Percentiles rank a stretch among this genome's conserved stretches.
Conservation (phyloP, 2,329 filamentous ascomycete genomes). For the Trichoderma aggressivum region DNA sequence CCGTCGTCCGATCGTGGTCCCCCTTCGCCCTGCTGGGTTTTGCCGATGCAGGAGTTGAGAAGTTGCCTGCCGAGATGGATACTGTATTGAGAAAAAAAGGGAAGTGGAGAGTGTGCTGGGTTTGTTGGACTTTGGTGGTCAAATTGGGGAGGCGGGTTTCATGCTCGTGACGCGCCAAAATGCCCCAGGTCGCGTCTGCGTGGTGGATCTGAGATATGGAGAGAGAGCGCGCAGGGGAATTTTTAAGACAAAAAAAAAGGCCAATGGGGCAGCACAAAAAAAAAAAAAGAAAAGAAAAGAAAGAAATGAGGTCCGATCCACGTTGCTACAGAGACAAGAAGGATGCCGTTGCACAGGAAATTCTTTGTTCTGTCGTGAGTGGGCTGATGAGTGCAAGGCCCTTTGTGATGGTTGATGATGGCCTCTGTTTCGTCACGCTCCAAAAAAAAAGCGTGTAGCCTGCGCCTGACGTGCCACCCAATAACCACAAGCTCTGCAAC, state of each 20-base stretch:
- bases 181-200: slow-evolving; percentile 32
- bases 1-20: neutral
- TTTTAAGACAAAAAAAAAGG: neutral
- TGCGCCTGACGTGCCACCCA: neutral
- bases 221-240: slow-evolving; percentile 12
- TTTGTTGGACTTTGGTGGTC: slow-evolving; percentile 20
- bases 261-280: neutral
- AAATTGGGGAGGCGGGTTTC: slow-evolving; percentile 37
- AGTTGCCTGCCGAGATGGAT: neutral
- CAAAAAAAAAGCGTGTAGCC: neutral
- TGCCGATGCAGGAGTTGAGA: slow-evolving; percentile 4
- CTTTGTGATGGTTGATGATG: neutral
- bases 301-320: slow-evolving; percentile 5
- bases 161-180: slow-evolving; percentile 39
- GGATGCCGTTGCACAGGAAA: neutral
- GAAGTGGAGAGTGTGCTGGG: slow-evolving; percentile 18
- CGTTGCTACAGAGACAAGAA: slow-evolving; percentile 14
- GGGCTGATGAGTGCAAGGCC: neutral
- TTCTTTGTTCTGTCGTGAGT: neutral
- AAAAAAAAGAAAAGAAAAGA: neutral
- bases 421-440: neutral
- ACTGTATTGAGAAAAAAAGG: neutral
- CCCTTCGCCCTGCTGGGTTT: slow-evolving; percentile 13
- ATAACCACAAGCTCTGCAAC: neutral
- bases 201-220: slow-evolving; percentile 15